Evolutionary conservation across 2,329 filamentous ascomycete genomes (phyloP).

Genomic region (Aspergillus sp.): DNA sequence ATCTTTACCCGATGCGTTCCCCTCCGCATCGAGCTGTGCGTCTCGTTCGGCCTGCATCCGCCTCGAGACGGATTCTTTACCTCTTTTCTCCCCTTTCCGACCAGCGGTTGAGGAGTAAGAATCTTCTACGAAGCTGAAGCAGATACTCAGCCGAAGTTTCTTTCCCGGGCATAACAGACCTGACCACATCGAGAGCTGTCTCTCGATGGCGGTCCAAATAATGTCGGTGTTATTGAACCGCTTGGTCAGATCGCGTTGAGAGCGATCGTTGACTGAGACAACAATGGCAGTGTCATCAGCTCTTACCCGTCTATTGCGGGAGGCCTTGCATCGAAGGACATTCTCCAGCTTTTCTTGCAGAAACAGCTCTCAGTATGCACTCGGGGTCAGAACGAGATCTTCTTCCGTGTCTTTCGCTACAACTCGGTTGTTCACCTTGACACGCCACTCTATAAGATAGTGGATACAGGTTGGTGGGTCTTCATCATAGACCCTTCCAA

Average conservation of each 20-base stretch:
- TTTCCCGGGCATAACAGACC: conserved; percentile 13
- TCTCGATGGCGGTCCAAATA: conserved; percentile 15
- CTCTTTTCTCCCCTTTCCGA: neutral
- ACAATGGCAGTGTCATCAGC: conserved; percentile 14
- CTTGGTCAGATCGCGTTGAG: conserved; percentile 13
- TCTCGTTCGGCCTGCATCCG: conserved; percentile 16
- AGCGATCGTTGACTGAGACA: conserved; percentile 13
- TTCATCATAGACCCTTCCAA: neutral
- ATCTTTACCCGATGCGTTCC: conserved; percentile 10
- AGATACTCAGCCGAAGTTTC: conserved; percentile 14
- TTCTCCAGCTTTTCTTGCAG: conserved; percentile 8
- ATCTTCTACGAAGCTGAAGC: conserved; percentile 19
- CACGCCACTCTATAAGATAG: conserved; percentile 15
- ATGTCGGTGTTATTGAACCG: conserved; percentile 13
- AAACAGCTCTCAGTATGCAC: conserved; percentile 11
- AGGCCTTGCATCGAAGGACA: conserved; percentile 11
- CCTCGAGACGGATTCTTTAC: conserved; percentile 5
- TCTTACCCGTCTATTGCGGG: conserved; percentile 12
- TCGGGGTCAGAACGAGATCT: conserved; percentile 10
- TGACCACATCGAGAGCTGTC: conserved; percentile 12
- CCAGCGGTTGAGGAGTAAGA: conserved; percentile 3
- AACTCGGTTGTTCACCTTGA: conserved; percentile 12
- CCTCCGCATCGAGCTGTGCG: conserved; percentile 13
- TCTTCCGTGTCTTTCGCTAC: conserved; percentile 13
- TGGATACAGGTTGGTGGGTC: conserved; percentile 1